phyloP scores from a whole-genome alignment of 768 basidiomycete genomes.

The Termitomyces sp. region DNA sequence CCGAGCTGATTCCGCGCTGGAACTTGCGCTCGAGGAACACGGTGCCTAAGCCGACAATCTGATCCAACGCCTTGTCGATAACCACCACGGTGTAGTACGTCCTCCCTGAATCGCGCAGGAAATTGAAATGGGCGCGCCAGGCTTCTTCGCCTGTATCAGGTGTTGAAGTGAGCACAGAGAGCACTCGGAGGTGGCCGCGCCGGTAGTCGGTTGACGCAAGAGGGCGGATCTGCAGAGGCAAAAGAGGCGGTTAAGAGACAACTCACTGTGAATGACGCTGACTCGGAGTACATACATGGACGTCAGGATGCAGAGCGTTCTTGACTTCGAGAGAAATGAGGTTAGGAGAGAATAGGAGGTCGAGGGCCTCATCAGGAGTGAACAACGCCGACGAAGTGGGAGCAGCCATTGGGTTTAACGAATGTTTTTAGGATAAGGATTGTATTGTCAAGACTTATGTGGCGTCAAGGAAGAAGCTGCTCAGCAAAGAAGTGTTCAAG shows the following conservation, averaged over 20 bases:
- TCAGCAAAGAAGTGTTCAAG: neutral
- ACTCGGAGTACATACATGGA: conserved; percentile 35
- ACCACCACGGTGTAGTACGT: conserved; percentile 90
- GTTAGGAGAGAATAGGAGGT: conserved; percentile 74
- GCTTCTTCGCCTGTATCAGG: conserved; percentile 64
- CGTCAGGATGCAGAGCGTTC: conserved; percentile 55
- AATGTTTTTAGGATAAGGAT: conserved; percentile 10
- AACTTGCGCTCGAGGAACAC: conserved; percentile 95
- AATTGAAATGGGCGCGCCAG: conserved; percentile 70
- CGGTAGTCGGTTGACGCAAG: conserved; percentile 81
- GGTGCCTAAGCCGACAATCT: conserved; percentile 80
- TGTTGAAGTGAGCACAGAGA: conserved; percentile 73
- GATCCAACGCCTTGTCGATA: conserved; percentile 68
- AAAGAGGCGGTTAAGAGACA: neutral
- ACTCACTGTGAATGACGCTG: neutral
- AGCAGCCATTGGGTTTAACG: conserved; percentile 15
- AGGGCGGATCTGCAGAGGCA: conserved; percentile 74
- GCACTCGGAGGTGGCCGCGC: conserved; percentile 82
- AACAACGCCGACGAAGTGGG: conserved; percentile 26
- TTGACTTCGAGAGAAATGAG: conserved; percentile 69
- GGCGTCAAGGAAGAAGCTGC: neutral
- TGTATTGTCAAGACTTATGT: neutral
- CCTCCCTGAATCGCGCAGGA: conserved; percentile 47
- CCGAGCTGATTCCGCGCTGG: conserved; percentile 76
- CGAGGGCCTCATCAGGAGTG: conserved; percentile 64